phyloP scores from a whole-genome alignment of 169 alveolate species.

The Babesia bigemina region DNA sequence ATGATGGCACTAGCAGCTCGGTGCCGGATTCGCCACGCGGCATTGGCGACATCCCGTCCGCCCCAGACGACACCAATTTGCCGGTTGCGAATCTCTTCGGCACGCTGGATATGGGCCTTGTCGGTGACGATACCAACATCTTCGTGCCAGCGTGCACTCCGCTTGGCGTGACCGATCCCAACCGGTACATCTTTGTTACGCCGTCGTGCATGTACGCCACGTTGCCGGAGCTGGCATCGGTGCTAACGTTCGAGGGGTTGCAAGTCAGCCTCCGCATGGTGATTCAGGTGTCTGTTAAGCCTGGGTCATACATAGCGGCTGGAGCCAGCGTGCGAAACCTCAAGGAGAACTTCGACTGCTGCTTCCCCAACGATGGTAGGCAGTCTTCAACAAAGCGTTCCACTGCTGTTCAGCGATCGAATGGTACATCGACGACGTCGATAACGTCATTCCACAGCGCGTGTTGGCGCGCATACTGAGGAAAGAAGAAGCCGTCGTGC shows the following conservation, averaged over 20 bases:
- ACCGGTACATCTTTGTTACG: constrained; percentile 41
- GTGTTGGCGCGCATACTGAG: constrained; percentile 45
- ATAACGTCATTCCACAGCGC: constrained; percentile 45
- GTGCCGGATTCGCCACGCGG: too few species aligned
- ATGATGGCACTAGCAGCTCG: too few species aligned
- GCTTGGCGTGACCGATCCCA: neutral
- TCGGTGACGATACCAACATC: constrained; percentile 6
- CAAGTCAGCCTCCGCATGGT: constrained; percentile 40
- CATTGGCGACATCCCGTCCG: too few species aligned
- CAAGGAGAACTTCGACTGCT: constrained; percentile 37
- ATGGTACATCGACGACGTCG: constrained; percentile 46
- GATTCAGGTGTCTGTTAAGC: constrained; percentile 50
- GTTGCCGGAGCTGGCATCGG: constrained; percentile 51
- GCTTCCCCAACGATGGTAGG: constrained; percentile 63
- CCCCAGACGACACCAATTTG: too few species aligned
- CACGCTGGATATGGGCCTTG: neutral
- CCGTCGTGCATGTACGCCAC: constrained; percentile 72
- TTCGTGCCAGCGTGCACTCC: constrained; percentile 2
- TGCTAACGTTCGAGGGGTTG: constrained; percentile 41
- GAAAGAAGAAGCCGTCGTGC: constrained; percentile 4
- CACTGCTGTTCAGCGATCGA: constrained; percentile 46
- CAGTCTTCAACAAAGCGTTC: neutral
- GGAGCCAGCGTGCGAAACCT: constrained; percentile 21
- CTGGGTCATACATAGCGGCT: constrained; percentile 27
- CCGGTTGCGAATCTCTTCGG: too few species aligned